phyloP scores from a whole-genome alignment of 495 filamentous ascomycete genomes.

The Tuber umbilicatum region DNA sequence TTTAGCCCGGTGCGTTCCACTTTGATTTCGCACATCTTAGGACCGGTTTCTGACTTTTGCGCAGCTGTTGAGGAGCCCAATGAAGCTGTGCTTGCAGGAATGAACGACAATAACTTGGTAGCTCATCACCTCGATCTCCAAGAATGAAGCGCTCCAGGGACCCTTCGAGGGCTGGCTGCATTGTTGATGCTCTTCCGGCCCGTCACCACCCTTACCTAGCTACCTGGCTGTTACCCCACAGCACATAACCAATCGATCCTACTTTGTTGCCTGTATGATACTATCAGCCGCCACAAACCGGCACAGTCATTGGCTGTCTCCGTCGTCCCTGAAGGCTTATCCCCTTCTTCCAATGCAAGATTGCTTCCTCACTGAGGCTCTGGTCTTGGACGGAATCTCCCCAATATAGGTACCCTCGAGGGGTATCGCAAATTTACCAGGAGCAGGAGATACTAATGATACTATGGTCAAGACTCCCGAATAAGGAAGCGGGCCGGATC shows the following conservation, averaged over 20 bases:
- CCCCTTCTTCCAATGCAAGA: not conserved
- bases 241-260: slow-evolving; percentile 33
- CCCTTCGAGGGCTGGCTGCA: slow-evolving; percentile 35
- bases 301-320: slow-evolving; percentile 40
- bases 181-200: slow-evolving; percentile 33
- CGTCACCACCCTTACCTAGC: not conserved
- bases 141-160: slow-evolving; percentile 37
- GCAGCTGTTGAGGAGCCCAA: slow-evolving; percentile 42
- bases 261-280: slow-evolving; percentile 39
- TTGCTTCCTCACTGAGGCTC: not conserved
- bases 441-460: slow-evolving; percentile 19
- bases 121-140: slow-evolving; percentile 38
- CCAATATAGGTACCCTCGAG: slow-evolving; percentile 37
- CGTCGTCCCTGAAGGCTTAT: slow-evolving; percentile 31
- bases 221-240: slow-evolving; percentile 11
- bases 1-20: slow-evolving; percentile 33
- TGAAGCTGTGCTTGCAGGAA: slow-evolving; percentile 33
- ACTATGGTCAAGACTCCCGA: slow-evolving; percentile 27
- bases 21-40: not conserved
- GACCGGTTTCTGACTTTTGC: slow-evolving; percentile 7
- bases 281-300: slow-evolving; percentile 39
- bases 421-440: slow-evolving; percentile 40
- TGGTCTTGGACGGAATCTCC: slow-evolving; percentile 24
- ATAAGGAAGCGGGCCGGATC: slow-evolving; percentile 23
- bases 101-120: slow-evolving; percentile 38